Conservation (phyloP, 192 early-diverging fungal species). For the Backusella australiensis region DNA sequence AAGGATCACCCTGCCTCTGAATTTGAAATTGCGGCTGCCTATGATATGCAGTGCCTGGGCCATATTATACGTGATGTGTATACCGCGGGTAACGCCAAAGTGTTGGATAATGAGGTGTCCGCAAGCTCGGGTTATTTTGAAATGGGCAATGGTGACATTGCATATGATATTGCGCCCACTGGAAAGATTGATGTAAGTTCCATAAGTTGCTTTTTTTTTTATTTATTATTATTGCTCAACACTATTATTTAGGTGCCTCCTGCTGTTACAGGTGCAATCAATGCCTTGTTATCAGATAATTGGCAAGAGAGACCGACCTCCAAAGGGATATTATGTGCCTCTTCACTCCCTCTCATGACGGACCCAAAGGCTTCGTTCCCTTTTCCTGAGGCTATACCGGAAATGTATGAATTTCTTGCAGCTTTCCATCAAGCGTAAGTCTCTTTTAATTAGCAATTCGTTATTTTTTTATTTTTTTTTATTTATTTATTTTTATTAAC, state of each 20-base stretch:
- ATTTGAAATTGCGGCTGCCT: conserved; percentile 46
- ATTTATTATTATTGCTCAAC: neutral
- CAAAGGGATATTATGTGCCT: conserved; percentile 46
- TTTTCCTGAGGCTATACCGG: conserved; percentile 44
- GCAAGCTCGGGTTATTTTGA: conserved; percentile 30
- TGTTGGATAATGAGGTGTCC: conserved; percentile 11
- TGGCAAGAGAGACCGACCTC: conserved; percentile 50
- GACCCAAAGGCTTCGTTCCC: conserved; percentile 43
- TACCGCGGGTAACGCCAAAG: conserved; percentile 34
- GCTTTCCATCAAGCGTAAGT: conserved; percentile 49
- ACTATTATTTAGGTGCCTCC: conserved; percentile 39
- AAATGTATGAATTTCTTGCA: conserved; percentile 58
- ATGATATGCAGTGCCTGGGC: conserved; percentile 53
- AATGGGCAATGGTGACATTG: conserved; percentile 26
- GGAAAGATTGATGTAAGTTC: conserved; percentile 24
- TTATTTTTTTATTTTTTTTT: too few species aligned
- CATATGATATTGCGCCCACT: conserved; percentile 33
- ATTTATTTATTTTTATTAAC: too few species aligned
- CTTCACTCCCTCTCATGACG: conserved; percentile 42
- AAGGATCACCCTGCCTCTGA: neutral
- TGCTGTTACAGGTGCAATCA: conserved; percentile 42
- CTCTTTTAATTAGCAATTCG: too few species aligned
- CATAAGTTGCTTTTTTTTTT: neutral
- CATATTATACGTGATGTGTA: conserved; percentile 47
- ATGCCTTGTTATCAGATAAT: conserved; percentile 36